Percentiles rank a stretch among this genome's conserved stretches.
Evolutionary conservation across 2,329 filamentous ascomycete genomes (phyloP).

Genomic region (Sporothrix brasiliensis): DNA sequence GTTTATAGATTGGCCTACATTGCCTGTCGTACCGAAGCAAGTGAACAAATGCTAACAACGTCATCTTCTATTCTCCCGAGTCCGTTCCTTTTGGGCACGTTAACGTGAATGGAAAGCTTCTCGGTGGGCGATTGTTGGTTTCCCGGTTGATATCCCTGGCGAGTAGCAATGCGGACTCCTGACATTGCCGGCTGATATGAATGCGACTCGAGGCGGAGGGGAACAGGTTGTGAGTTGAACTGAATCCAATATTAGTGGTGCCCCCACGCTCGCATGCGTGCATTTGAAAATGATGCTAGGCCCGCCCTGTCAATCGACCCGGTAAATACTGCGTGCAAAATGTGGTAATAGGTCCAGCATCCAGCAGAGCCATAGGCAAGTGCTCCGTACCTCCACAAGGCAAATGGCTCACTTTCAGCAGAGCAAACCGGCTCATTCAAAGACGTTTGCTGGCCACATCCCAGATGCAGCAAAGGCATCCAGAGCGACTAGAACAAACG

Average conservation of each 20-base stretch:
- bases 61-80: neutral
- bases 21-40: neutral
- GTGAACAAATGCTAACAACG: neutral
- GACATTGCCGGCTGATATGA: neutral
- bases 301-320: neutral
- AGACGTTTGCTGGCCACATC: no score
- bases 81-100: neutral
- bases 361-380: no score
- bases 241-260: constrained; percentile 14
- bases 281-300: constrained; percentile 12
- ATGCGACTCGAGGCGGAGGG: neutral
- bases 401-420: no score
- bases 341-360: neutral
- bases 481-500: no score
- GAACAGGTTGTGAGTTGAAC: neutral
- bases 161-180: no score
- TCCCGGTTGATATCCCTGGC: neutral
- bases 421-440: no score
- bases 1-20: neutral
- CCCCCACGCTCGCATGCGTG: constrained; percentile 13
- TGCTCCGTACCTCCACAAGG: neutral
- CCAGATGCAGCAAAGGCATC: no score
- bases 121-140: constrained; percentile 1
- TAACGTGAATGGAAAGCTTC: neutral
- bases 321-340: neutral